Evolutionary conservation across 805 yeast species (phyloP).

Genomic region (Saccharomycopsis sp.): DNA sequence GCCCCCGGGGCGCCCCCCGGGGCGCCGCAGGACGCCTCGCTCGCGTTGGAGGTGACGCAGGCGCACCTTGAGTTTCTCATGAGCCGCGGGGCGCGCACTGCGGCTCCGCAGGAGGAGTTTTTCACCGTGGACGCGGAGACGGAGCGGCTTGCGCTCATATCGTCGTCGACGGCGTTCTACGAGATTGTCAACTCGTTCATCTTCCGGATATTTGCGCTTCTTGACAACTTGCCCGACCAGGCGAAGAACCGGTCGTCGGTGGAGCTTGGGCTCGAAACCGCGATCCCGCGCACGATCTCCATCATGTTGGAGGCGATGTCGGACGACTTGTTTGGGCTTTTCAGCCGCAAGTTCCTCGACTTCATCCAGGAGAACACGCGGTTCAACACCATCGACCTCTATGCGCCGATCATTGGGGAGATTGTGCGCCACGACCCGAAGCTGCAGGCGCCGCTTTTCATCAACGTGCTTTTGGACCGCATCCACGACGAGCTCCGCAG

Average conservation of each 20-base stretch:
- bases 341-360: constrained; percentile 38
- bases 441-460: constrained; percentile 37
- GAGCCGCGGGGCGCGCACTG: constrained; percentile 24
- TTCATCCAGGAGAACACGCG: constrained; percentile 54
- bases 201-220: constrained; percentile 50
- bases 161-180: constrained; percentile 68
- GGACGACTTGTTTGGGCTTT: constrained; percentile 42
- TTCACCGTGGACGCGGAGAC: constrained; percentile 35
- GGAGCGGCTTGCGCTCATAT: constrained; percentile 52
- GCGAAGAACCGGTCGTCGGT: constrained; percentile 46
- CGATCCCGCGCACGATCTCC: constrained; percentile 39
- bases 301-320: constrained; percentile 53
- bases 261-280: constrained; percentile 30
- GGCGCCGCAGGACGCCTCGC: constrained; percentile 26
- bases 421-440: constrained; percentile 59
- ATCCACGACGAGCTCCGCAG: constrained; percentile 62
- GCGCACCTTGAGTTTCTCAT: constrained; percentile 55
- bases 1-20: constrained; percentile 31
- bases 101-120: constrained; percentile 17
- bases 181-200: constrained; percentile 50
- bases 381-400: constrained; percentile 53
- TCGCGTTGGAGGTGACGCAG: constrained; percentile 51
- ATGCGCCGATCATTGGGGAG: constrained; percentile 67
- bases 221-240: constrained; percentile 65
- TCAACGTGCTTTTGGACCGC: constrained; percentile 39